Base-by-base conservation (phyloP, 495 filamentous ascomycete genomes). In the Peziza echinospora region DNA sequence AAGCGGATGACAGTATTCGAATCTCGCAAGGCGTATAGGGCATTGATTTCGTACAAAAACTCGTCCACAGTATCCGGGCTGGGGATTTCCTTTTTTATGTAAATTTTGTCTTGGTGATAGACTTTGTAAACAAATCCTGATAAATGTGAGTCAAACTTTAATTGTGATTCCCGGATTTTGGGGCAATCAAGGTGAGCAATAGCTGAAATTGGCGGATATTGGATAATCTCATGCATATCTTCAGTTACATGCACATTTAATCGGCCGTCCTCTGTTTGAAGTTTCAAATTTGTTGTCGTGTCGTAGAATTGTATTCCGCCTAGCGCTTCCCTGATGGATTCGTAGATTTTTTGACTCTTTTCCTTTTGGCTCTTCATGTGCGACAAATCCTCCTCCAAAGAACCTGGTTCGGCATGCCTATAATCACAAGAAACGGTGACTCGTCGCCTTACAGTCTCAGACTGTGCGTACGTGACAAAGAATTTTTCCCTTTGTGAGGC, bases 71-170 rank as follows among this genome's bases (percentile, higher is more conserved):
- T 89, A 60, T 97, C 87, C 0, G 89, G 91, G 1, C 91, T 85
- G 2, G 89, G 89, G 43, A 97, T 96, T 61, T 97, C 89, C 57
- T 97, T 97, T 62, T 97, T 97, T 64, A 97, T 93, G 58, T 78
- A 82, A 13, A 73, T 65, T 41, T 71, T 64, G 28, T 73, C 77
- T 47, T 69, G 63, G 23, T 84, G 70, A 7, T 64, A 68, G 40
- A 97, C 85, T 64, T 87, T 93, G 69, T 97, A 97, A 25, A 97
- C 89, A 60, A 96, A 97, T 0, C 89, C 89, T 8, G 89, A 94
- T 53, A 96, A 68, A 58, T 97, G 89, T 2, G 81, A 78, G 51
- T 91, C 80, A 58, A 97, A 96, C 45, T 79, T 70, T 3, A 96
- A 59, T 13, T 80, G 71, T 40, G 71, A 71, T 59, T 94, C 86